Conservation (phyloP, 305 asterid species). For the Andrographis paniculata region DNA sequence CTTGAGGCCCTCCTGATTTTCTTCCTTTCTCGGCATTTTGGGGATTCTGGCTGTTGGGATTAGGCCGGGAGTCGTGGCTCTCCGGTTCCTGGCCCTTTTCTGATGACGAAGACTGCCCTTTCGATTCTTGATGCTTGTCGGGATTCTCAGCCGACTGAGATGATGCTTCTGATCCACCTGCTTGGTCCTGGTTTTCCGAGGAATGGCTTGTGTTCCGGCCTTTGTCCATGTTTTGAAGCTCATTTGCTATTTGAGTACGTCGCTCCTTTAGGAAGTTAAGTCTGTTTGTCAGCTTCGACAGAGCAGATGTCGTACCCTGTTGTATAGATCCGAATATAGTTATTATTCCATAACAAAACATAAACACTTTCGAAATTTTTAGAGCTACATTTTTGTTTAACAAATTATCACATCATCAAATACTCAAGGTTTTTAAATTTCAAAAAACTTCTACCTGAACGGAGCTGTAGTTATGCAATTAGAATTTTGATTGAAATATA, state of each 20-base stretch:
- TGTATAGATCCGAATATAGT: constrained; percentile 23
- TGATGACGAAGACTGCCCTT: constrained; percentile 35
- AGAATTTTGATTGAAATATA: too few species aligned
- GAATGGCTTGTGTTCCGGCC: constrained; percentile 30
- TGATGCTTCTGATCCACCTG: constrained; percentile 31
- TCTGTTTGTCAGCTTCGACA: constrained; percentile 83
- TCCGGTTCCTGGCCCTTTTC: constrained; percentile 29
- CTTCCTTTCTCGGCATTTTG: constrained; percentile 30
- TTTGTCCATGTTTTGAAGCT: constrained; percentile 62
- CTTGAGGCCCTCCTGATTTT: constrained; percentile 28
- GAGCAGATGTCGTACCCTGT: constrained; percentile 79
- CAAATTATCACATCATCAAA: too few species aligned
- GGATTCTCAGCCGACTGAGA: constrained; percentile 17
- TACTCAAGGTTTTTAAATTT: too few species aligned
- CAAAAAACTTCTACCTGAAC: too few species aligned
- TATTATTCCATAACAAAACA: too few species aligned
- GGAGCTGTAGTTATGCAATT: too few species aligned
- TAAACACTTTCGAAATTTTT: too few species aligned
- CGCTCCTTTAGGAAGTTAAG: constrained; percentile 95
- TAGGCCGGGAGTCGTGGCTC: constrained; percentile 14
- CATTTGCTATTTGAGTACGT: constrained; percentile 64
- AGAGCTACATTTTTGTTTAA: too few species aligned
- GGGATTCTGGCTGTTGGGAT: constrained; percentile 15
- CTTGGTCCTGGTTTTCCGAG: constrained; percentile 29
- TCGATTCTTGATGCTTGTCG: constrained; percentile 28